phyloP scores from a whole-genome alignment of 2,329 filamentous ascomycete species.

The Sclerotinia subarctica region DNA sequence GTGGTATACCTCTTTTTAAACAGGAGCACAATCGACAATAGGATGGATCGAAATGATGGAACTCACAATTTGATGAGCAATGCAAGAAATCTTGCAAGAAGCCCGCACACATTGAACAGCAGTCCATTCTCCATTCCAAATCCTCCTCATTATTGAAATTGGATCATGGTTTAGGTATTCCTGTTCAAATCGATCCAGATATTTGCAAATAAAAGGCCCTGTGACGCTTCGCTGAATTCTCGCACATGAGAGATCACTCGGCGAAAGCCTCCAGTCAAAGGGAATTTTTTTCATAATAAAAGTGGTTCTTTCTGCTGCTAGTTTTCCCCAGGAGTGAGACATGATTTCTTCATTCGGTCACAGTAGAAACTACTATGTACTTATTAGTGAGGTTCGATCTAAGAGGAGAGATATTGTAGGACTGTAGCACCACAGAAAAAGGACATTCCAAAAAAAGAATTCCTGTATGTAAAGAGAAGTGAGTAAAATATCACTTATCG shows the following conservation, averaged over 20 bases:
- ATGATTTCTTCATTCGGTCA: neutral
- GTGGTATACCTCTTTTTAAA: neutral
- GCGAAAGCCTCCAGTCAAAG: conserved; percentile 2
- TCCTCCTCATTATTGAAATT: conserved; percentile 50
- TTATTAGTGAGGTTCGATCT: neutral
- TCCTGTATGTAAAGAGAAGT: neutral
- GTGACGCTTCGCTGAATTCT: conserved; percentile 3
- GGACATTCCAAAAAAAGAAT: too few species aligned
- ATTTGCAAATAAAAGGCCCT: conserved; percentile 37
- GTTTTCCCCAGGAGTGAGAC: conserved; percentile 1
- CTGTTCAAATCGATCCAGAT: conserved; percentile 19
- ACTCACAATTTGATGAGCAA: conserved; percentile 50
- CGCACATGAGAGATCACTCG: conserved; percentile 1
- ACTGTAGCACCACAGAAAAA: neutral
- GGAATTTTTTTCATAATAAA: conserved; percentile 10
- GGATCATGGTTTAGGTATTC: conserved; percentile 57
- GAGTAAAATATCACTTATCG: neutral
- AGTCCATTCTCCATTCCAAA: conserved; percentile 50
- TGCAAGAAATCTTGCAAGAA: conserved; percentile 51
- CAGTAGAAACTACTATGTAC: neutral
- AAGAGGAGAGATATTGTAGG: neutral
- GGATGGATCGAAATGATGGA: neutral
- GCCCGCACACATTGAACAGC: conserved; percentile 50
- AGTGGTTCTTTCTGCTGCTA: conserved; percentile 9
- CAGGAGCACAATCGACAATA: neutral